Evolutionary conservation across 2,329 filamentous ascomycete species (phyloP).

Genomic region (Cyanodermella asteris): DNA sequence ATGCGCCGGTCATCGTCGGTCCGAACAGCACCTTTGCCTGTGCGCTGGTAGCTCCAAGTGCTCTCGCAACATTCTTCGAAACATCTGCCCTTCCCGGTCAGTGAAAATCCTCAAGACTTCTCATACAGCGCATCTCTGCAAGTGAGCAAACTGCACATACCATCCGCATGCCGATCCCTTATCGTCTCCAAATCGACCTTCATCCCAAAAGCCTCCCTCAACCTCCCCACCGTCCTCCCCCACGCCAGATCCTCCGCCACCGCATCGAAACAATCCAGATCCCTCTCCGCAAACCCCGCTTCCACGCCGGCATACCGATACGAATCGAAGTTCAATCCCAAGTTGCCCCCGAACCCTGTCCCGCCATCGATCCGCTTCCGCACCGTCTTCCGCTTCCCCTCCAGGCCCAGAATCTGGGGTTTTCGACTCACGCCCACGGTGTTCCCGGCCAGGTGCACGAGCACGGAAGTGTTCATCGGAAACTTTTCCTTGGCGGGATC

Average conservation of each 20-base stretch:
- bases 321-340: constrained; percentile 21
- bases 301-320: constrained; percentile 34
- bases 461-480: constrained; percentile 19
- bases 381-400: constrained; percentile 26
- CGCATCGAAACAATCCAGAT: constrained; percentile 44
- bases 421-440: constrained; percentile 27
- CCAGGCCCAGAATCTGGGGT: constrained; percentile 30
- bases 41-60: too few relatives aligned
- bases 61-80: too few relatives aligned
- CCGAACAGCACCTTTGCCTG: background rate
- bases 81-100: too few relatives aligned
- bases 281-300: constrained; percentile 48
- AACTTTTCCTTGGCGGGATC: constrained; percentile 19
- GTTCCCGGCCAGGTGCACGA: constrained; percentile 34
- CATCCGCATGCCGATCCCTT: constrained; percentile 17
- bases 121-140: too few relatives aligned
- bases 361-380: constrained; percentile 28
- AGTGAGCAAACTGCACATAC: constrained; percentile 2
- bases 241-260: constrained; percentile 45
- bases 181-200: constrained; percentile 16
- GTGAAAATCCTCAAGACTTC: too few relatives aligned
- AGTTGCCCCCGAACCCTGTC: constrained; percentile 24
- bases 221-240: constrained; percentile 37
- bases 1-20: constrained; percentile 14
- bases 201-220: constrained; percentile 36